A percentile compares a stretch with the other conserved stretches of the same genome.
Evolutionary conservation across 73 alveolate genomes (phyloP).

Genomic region (Paramecium tetraurelia): DNA sequence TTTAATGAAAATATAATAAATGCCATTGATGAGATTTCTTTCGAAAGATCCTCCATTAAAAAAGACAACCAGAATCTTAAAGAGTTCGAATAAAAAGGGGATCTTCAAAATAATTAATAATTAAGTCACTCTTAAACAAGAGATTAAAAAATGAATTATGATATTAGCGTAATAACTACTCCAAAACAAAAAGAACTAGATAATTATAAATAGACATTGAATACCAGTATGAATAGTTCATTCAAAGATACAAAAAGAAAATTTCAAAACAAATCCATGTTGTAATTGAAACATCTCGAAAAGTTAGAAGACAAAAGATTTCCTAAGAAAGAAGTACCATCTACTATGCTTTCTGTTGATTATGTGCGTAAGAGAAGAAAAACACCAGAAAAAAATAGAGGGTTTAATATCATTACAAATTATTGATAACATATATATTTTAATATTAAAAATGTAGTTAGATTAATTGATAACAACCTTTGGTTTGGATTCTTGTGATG

Average conservation of each 20-base stretch:
- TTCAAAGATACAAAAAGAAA: not conserved
- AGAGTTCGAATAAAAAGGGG: not conserved
- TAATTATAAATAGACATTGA: not conserved
- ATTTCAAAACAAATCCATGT: not conserved
- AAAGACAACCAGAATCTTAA: not conserved
- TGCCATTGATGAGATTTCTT: not conserved
- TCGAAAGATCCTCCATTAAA: not conserved
- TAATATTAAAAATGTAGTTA: constrained; percentile 42
- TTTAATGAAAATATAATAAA: not conserved
- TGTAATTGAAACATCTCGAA: not conserved
- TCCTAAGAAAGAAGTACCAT: constrained; percentile 19
- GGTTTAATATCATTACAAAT: not conserved
- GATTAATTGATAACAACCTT: constrained; percentile 28
- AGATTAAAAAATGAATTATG: not conserved
- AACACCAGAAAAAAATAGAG: constrained; percentile 37
- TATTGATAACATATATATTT: not conserved
- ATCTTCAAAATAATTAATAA: not conserved
- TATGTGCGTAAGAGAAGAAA: not conserved
- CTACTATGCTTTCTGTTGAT: not conserved
- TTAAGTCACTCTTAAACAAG: not conserved
- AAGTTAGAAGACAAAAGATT: not conserved
- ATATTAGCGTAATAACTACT: not conserved
- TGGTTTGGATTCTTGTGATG: constrained; percentile 34
- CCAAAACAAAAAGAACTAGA: not conserved
- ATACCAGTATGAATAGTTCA: constrained; percentile 4